Percentiles rank a stretch among this genome's conserved stretches.
These are phyloP conservation scores for Biscogniauxia sp. DNA, from an alignment of 2,329 filamentous ascomycete species.

Conservation along the genomic window DNA sequence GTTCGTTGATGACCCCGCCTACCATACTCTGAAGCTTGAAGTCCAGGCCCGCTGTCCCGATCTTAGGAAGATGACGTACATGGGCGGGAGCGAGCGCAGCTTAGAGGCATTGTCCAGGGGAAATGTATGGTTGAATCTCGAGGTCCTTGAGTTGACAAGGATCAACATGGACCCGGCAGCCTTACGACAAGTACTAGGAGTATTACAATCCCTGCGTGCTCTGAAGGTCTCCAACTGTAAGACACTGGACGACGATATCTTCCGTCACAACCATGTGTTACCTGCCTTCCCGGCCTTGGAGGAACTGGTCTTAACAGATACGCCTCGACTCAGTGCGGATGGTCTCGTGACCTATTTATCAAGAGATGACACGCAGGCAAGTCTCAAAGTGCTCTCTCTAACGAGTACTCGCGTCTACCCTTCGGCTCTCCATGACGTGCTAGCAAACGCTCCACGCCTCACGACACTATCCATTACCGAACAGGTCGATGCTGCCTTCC, in stretches of 20 bases:
- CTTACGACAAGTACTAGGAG: slow-evolving; percentile 68
- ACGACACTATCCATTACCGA: slow-evolving; percentile 55
- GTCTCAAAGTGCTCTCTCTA: slow-evolving; percentile 67
- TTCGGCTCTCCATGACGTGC: slow-evolving; percentile 57
- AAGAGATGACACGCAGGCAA: slow-evolving; percentile 54
- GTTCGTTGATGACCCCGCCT: slow-evolving; percentile 75
- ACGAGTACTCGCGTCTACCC: slow-evolving; percentile 69
- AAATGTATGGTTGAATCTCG: slow-evolving; percentile 66
- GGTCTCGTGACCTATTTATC: slow-evolving; percentile 70
- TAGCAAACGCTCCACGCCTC: slow-evolving; percentile 57
- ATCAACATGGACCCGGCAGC: slow-evolving; percentile 68
- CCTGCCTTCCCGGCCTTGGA: slow-evolving; percentile 73
- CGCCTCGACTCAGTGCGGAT: slow-evolving; percentile 66
- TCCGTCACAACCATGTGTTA: slow-evolving; percentile 62
- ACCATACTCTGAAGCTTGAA: slow-evolving; percentile 75
- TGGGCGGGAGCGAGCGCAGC: slow-evolving; percentile 72
- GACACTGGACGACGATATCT: slow-evolving; percentile 74
- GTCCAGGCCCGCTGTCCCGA: slow-evolving; percentile 80
- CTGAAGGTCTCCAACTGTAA: slow-evolving; percentile 70
- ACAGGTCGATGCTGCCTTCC: slow-evolving; percentile 49
- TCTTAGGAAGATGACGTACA: slow-evolving; percentile 86
- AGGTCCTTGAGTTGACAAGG: slow-evolving; percentile 68
- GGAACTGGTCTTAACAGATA: slow-evolving; percentile 69
- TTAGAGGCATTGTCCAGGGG: slow-evolving; percentile 67
- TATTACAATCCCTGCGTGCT: slow-evolving; percentile 66